Conservation (phyloP, 352 stramenopile species). For the Phytophthora sp. region DNA sequence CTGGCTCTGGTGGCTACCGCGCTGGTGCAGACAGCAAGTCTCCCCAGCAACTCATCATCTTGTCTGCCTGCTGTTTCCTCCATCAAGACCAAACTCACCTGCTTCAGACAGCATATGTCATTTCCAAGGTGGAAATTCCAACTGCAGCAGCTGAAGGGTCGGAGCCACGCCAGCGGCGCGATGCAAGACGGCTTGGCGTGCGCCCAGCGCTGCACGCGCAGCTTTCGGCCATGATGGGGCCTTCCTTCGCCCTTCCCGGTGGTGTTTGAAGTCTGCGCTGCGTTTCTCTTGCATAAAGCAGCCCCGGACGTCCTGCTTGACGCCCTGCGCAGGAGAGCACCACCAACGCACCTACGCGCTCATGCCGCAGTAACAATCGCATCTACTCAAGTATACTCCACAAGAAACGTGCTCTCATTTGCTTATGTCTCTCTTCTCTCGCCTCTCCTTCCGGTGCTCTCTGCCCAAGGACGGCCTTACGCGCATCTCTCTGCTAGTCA, state of each 20-base stretch:
- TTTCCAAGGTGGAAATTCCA: conserved; percentile 1
- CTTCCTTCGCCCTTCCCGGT: conserved; percentile 10
- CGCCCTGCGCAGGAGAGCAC: too few relatives aligned
- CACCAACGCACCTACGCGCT: too few relatives aligned
- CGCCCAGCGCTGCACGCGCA: too few relatives aligned
- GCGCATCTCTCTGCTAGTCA: conserved; percentile 17
- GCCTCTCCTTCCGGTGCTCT: conserved; percentile 23
- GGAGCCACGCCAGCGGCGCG: too few relatives aligned
- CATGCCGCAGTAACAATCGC: too few relatives aligned
- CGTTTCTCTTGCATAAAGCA: conserved; percentile 3
- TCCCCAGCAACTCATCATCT: too few relatives aligned
- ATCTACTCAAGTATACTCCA: conserved; percentile 25
- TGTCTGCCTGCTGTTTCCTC: background rate
- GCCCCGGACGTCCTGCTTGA: too few relatives aligned
- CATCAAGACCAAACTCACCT: background rate
- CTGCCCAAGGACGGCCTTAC: conserved; percentile 7
- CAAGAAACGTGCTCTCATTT: conserved; percentile 50
- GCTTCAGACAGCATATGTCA: conserved; percentile 8
- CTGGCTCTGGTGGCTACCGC: too few relatives aligned
- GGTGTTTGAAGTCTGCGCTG: conserved; percentile 10
- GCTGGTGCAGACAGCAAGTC: too few relatives aligned
- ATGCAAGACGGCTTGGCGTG: too few relatives aligned
- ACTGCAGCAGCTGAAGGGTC: too few relatives aligned
- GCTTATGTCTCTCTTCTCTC: conserved; percentile 39
- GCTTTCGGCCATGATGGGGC: background rate